Evolutionary conservation across 352 stramenopile genomes (phyloP).

Genomic region (Aphanomyces invadans): DNA sequence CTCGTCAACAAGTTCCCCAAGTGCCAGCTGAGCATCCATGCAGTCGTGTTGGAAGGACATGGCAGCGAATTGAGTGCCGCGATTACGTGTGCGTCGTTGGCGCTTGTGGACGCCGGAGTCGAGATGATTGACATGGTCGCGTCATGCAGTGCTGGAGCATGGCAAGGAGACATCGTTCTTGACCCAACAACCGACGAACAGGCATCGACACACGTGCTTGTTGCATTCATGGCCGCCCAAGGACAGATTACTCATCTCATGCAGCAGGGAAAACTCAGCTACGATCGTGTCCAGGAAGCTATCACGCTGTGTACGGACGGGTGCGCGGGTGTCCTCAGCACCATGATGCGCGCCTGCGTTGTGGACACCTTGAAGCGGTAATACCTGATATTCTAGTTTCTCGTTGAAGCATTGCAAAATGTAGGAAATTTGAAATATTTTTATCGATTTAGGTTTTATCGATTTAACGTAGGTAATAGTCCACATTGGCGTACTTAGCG

Average conservation of each 20-base stretch:
- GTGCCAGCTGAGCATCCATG: constrained; percentile 83
- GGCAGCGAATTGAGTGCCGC: constrained; percentile 72
- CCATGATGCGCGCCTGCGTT: constrained; percentile 20
- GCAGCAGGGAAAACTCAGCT: constrained; percentile 70
- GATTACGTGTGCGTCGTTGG: constrained; percentile 82
- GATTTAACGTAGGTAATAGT: too few species aligned
- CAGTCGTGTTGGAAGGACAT: constrained; percentile 82
- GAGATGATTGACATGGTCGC: constrained; percentile 89
- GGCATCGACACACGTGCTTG: constrained; percentile 40
- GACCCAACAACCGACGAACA: constrained; percentile 20
- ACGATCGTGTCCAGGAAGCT: constrained; percentile 69
- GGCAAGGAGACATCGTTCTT: constrained; percentile 13
- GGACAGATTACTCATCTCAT: constrained; percentile 82
- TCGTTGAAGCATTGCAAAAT: neutral
- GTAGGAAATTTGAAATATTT: too few species aligned
- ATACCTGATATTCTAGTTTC: neutral
- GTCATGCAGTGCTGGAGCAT: constrained; percentile 43
- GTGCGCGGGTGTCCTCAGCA: constrained; percentile 25
- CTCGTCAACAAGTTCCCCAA: constrained; percentile 85
- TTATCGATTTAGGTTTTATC: too few species aligned
- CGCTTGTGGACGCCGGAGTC: constrained; percentile 81
- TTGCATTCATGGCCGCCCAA: constrained; percentile 82
- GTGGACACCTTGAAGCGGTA: constrained; percentile 8
- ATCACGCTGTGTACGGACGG: constrained; percentile 85
- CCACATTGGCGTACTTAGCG: neutral